Conservation (phyloP, 495 filamentous ascomycete genomes). For the Trichoderma erinaceum region DNA sequence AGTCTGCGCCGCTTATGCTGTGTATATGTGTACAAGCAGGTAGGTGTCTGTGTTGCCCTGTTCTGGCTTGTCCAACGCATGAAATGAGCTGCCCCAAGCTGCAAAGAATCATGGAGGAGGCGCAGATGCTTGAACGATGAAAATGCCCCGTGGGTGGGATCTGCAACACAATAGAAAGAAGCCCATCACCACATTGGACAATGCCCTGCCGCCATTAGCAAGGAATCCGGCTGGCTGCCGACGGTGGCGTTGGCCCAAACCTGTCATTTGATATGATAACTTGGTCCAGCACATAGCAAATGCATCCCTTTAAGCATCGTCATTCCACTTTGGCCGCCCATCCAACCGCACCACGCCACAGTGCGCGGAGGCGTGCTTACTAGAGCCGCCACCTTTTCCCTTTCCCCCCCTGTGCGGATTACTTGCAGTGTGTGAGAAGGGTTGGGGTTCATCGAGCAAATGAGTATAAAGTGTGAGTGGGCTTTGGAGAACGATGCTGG, state of each 20-base stretch:
- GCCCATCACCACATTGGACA: background rate
- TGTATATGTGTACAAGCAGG: background rate
- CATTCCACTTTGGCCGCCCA: background rate
- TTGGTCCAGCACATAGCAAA: background rate
- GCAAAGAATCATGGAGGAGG: background rate
- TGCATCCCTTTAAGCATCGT: constrained; percentile 4
- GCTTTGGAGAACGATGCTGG: background rate
- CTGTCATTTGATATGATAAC: constrained; percentile 3
- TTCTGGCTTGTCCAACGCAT: too few species aligned
- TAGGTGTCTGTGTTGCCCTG: background rate
- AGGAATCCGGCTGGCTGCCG: constrained; percentile 7
- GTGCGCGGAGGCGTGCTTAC: background rate
- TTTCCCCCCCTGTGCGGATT: background rate
- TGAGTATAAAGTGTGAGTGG: background rate
- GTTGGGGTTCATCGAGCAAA: background rate
- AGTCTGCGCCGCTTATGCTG: background rate
- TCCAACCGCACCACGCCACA: background rate
- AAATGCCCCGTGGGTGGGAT: background rate
- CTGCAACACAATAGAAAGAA: background rate
- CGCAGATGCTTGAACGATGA: background rate
- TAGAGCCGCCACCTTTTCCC: background rate
- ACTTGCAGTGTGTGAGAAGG: constrained; percentile 3
- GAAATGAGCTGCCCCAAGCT: background rate
- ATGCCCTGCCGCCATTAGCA: constrained; percentile 1
- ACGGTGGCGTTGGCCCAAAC: background rate